These are phyloP conservation scores for Diaporthe citriasiana DNA, from an alignment of 2,329 filamentous ascomycete genomes.

Conservation along the genomic window DNA sequence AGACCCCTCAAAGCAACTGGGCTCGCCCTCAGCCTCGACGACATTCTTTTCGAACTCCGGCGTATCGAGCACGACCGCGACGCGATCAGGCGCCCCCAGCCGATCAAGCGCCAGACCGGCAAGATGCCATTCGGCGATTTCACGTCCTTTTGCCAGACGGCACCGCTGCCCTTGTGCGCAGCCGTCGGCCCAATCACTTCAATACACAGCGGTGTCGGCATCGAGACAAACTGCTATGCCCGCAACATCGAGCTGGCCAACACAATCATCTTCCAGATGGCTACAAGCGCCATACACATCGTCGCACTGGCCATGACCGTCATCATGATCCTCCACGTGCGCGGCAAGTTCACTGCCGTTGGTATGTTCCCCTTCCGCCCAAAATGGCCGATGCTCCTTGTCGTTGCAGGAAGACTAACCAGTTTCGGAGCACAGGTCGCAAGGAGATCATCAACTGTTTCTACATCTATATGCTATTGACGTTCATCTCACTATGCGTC, in stretches of 20 bases:
- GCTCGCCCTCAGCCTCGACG: conserved; percentile 24
- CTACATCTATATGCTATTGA: conserved; percentile 94
- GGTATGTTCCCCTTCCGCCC: conserved; percentile 67
- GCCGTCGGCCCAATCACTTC: conserved; percentile 82
- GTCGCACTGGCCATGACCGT: conserved; percentile 91
- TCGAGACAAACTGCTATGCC: conserved; percentile 92
- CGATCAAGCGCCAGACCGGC: conserved; percentile 45
- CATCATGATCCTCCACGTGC: conserved; percentile 96
- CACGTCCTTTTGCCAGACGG: conserved; percentile 85
- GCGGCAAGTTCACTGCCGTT: conserved; percentile 98
- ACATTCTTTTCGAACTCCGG: not conserved
- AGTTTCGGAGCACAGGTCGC: conserved; percentile 60
- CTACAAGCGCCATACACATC: conserved; percentile 93
- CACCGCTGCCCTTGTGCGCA: conserved; percentile 88
- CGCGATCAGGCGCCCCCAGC: conserved; percentile 10
- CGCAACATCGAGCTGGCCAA: conserved; percentile 96
- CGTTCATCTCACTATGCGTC: conserved; percentile 88
- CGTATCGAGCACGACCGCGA: conserved; percentile 2
- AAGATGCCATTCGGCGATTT: conserved; percentile 95
- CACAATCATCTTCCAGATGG: conserved; percentile 97
- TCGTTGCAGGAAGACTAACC: conserved; percentile 21
- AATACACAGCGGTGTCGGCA: conserved; percentile 78
- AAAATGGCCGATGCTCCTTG: not conserved
- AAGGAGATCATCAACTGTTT: conserved; percentile 90
- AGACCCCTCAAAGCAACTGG: not conserved